Evolutionary conservation across 495 filamentous ascomycete genomes (phyloP).

Genomic region (Pseudotulostoma volvatum): DNA sequence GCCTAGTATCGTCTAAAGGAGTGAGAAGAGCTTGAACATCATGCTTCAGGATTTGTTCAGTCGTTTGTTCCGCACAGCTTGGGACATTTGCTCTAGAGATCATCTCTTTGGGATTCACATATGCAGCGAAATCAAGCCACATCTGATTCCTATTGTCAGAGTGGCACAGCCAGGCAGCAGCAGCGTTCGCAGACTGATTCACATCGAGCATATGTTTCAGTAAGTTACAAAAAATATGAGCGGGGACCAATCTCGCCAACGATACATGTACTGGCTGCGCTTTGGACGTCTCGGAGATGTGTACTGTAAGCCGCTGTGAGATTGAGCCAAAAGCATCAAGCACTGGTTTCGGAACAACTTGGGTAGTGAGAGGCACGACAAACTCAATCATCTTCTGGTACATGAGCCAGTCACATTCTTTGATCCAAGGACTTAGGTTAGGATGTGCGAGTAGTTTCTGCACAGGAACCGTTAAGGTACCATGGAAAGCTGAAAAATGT

Average conservation of each 20-base stretch:
- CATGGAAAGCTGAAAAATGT: constrained; percentile 89
- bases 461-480: constrained; percentile 90
- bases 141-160: constrained; percentile 47
- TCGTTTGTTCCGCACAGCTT: constrained; percentile 25
- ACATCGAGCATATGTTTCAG: constrained; percentile 75
- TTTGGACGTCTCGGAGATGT: constrained; percentile 65
- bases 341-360: constrained; percentile 73
- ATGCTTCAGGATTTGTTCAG: constrained; percentile 49
- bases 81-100: constrained; percentile 28
- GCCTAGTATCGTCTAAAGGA: constrained; percentile 21
- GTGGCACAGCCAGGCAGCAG: constrained; percentile 33
- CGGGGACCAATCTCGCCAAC: constrained; percentile 70
- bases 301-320: constrained; percentile 55
- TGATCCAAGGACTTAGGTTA: constrained; percentile 77
- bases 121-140: constrained; percentile 78
- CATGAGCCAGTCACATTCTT: constrained; percentile 84
- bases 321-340: constrained; percentile 72
- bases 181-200: constrained; percentile 61
- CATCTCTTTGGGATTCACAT: constrained; percentile 52
- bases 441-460: constrained; percentile 80
- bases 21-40: constrained; percentile 59
- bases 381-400: constrained; percentile 94
- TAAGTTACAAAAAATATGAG: constrained; percentile 72
- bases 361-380: constrained; percentile 65
- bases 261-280: constrained; percentile 68